Evolutionary conservation across 176 grass and related monocot species (phyloP), one percentile per base, ranked within the genome.

Genomic region (Calamus simplicifolius): DNA sequence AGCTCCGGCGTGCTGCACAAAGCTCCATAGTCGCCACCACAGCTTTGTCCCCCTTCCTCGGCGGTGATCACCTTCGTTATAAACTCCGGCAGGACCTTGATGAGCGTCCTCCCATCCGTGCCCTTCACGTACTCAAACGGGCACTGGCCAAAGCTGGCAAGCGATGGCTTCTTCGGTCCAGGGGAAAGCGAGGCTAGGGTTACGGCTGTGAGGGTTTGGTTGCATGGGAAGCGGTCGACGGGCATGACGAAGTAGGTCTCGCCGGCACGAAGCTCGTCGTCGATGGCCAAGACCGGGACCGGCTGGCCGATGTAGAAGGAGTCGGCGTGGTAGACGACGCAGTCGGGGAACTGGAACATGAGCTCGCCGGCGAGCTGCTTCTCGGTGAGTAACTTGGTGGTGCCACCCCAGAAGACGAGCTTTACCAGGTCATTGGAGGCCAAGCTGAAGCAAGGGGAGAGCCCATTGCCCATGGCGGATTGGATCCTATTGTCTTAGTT

Each of bases 91-190:
- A 80, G 70, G 16, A 89, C 70, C 67, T 77, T 53, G 58, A 90
- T 89, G 54, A 81, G 70, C 23, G 67, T 0, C 6, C 67, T 56
- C 50, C 82, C 90, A 52, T 75, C 71, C 14, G 52, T 67, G 25
- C 78, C 72, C 71, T 90, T 89, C 25, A 87, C 74, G 69, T 95
- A 85, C 78, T 86, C 82, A 57, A 95, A 95, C 16, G 90, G 90
- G 70, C 79, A 77, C 10, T 58, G 48, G 0, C 71, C 74, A 1
- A 60, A 18, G 0, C 68, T 71, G 2, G 70, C 76, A 5, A 95
- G 28, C 0, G 70, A 55, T 16, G 64, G 50, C 54, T 77, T 52
- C 26, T 23, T 49, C 4, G 69, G 29, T 8, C 57, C 59, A 0
- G 85, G 60, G 10, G 90, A 84, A 19, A 95, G 85, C 43, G 74